Evolutionary conservation across 306 rosid species (phyloP), one percentile per base, ranked within the genome.

Genomic region (Medicago ruthenica): DNA sequence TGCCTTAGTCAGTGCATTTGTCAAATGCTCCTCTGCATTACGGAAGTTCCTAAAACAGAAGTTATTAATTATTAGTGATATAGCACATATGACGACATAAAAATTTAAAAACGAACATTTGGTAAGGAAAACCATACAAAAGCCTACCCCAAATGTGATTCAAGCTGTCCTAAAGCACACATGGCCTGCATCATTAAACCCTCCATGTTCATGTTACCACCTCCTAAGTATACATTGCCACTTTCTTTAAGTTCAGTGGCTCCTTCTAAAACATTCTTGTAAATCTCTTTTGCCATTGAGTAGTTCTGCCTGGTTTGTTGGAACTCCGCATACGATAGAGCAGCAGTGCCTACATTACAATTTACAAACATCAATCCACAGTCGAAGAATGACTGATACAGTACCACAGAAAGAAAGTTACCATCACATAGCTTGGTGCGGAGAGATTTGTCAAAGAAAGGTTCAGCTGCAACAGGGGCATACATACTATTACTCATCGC

Each of bases 141-240:
- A 82, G 55, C 88, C 74, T 86, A 95, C 97, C 99, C 86, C 79
- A 78, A 63, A 37, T 89, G 87, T 65, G 87, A 80, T 77, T 95
- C 99, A 70, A 92, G 90, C 88, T 92, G 99, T 71, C 97, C 99
- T 70, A 88, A 74, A 67, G 89, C 77, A 85, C 96, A 92, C 74
- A 86, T 84, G 62, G 97, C 96, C 7, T 90, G 92, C 78, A 95
- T 41, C 54, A 75, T 47, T 76, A 88, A 83, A 48, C 85, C 87
- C 57, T 84, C 89, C 9, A 76, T 67, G 44, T 86, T 86, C 93
- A 92, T 81, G 84, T 89, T 92, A 85, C 91, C 87, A 79, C 91
- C 97, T 68, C 88, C 96, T 42, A 92, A 79, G 55, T 74, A 68
- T 11, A 76, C 64, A 39, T 70, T 76, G 13, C 83, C 85, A 42